A percentile compares a stretch with the other conserved stretches of the same genome.
phyloP scores from a whole-genome alignment of 495 filamentous ascomycete species.

The Aspergillus nidulans region DNA sequence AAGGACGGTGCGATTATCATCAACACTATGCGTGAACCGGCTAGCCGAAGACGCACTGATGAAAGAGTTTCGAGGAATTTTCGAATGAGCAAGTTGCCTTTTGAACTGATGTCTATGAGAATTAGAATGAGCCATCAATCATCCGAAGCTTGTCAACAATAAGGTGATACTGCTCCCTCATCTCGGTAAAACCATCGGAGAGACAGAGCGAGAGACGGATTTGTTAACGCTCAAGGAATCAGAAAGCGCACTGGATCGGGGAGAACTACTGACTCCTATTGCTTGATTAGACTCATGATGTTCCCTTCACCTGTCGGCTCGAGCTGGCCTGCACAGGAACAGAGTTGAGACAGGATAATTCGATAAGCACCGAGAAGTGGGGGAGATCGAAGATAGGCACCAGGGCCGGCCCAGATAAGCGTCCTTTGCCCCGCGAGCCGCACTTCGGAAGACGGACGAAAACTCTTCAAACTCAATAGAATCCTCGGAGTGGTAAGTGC shows the following conservation, averaged over 20 bases:
- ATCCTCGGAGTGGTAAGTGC: background rate
- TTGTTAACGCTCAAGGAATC: slow-evolving; percentile 46
- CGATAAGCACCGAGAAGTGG: background rate
- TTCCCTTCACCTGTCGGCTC: too few species aligned
- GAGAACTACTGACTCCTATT: background rate
- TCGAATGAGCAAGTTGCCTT: slow-evolving; percentile 42
- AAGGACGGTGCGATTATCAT: slow-evolving; percentile 56
- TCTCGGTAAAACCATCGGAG: slow-evolving; percentile 49
- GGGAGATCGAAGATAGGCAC: background rate
- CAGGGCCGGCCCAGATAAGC: background rate
- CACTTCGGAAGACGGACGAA: background rate
- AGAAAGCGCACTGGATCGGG: slow-evolving; percentile 24
- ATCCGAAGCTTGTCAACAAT: slow-evolving; percentile 38
- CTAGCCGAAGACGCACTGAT: slow-evolving; percentile 57
- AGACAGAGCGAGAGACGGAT: slow-evolving; percentile 52
- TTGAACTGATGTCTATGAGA: slow-evolving; percentile 55
- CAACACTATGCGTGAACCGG: slow-evolving; percentile 52
- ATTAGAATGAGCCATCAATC: slow-evolving; percentile 48
- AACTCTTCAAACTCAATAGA: slow-evolving; percentile 3
- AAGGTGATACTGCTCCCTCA: slow-evolving; percentile 50
- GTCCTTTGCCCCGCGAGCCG: background rate
- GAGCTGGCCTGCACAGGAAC: background rate
- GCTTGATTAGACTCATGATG: too few species aligned
- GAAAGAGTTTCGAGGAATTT: slow-evolving; percentile 41
- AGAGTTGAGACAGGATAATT: background rate